Evolutionary conservation across 1,139 yeast genomes (phyloP).

Genomic region (Debaryomyces nepalensis): DNA sequence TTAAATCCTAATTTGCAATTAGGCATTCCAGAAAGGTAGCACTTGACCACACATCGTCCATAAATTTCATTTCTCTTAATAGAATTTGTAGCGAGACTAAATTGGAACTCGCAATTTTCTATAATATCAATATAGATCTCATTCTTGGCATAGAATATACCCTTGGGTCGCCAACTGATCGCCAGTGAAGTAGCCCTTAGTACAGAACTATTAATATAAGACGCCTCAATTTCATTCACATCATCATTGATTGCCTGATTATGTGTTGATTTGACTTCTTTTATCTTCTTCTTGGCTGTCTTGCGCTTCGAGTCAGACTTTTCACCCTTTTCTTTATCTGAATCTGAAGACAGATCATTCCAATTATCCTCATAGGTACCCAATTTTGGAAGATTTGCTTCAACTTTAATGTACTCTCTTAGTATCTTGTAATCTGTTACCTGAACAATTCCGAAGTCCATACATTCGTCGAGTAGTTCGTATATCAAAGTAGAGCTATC

Average conservation of each 20-base stretch:
- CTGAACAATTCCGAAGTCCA: constrained; percentile 51
- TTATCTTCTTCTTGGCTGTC: constrained; percentile 23
- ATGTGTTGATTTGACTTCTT: constrained; percentile 40
- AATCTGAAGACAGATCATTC: constrained; percentile 21
- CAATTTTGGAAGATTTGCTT: constrained; percentile 36
- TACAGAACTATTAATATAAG: constrained; percentile 61
- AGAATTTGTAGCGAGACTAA: constrained; percentile 36
- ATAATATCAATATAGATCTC: constrained; percentile 50
- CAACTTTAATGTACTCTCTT: constrained; percentile 50
- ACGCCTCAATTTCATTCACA: constrained; percentile 30
- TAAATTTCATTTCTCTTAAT: constrained; percentile 41
- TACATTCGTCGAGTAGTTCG: constrained; percentile 51
- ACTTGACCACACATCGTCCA: constrained; percentile 44
- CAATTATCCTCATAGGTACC: constrained; percentile 11
- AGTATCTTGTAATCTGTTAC: constrained; percentile 49
- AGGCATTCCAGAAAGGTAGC: constrained; percentile 55
- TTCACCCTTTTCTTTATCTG: constrained; percentile 19
- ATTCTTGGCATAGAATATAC: constrained; percentile 51
- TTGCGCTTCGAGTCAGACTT: constrained; percentile 17
- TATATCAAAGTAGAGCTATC: constrained; percentile 47
- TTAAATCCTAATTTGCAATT: constrained; percentile 49
- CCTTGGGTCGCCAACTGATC: constrained; percentile 54
- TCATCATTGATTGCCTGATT: constrained; percentile 45
- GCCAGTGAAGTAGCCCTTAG: constrained; percentile 48
- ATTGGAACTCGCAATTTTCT: constrained; percentile 46